Percentiles rank a stretch among this genome's conserved stretches.
phyloP scores from a whole-genome alignment of 2,329 filamentous ascomycete genomes.

The Dactylellina leptospora region DNA sequence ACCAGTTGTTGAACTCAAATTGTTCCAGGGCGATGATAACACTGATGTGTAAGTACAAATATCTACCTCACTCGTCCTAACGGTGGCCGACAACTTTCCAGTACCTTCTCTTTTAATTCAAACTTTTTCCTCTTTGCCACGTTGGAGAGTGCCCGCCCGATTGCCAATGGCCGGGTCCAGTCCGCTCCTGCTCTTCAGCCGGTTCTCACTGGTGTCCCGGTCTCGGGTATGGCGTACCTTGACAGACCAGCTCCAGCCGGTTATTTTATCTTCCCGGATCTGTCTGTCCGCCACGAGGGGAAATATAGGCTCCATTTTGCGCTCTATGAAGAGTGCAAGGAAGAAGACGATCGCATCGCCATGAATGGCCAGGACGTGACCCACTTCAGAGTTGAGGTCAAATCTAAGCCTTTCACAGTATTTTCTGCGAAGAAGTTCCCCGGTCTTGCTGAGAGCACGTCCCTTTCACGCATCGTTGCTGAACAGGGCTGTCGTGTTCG shows the following conservation, averaged over 20 bases:
- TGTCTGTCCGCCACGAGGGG: conserved; percentile 94
- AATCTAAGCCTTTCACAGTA: conserved; percentile 85
- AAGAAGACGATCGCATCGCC: conserved; percentile 63
- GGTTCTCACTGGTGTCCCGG: conserved; percentile 90
- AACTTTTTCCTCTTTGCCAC: conserved; percentile 98
- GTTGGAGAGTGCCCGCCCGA: conserved; percentile 81
- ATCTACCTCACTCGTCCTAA: conserved; percentile 9
- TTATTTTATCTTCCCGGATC: conserved; percentile 97
- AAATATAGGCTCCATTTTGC: conserved; percentile 91
- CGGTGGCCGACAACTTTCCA: conserved; percentile 59
- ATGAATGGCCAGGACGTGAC: conserved; percentile 61
- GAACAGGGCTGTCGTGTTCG: conserved; percentile 97
- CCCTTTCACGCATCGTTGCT: conserved; percentile 86
- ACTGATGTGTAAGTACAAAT: conserved; percentile 56
- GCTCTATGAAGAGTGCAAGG: conserved; percentile 83
- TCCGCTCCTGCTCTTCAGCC: conserved; percentile 75
- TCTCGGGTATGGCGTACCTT: conserved; percentile 94
- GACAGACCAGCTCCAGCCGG: conserved; percentile 81
- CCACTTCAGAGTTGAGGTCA: conserved; percentile 75
- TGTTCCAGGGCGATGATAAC: conserved; percentile 73
- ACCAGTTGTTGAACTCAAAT: conserved; percentile 88
- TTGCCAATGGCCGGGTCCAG: conserved; percentile 80
- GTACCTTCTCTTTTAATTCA: conserved; percentile 88
- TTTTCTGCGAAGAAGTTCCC: conserved; percentile 99
- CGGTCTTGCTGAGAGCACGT: conserved; percentile 86